Base-by-base conservation (phyloP, 805 yeast genomes). In the Kuraishia capsulata region DNA sequence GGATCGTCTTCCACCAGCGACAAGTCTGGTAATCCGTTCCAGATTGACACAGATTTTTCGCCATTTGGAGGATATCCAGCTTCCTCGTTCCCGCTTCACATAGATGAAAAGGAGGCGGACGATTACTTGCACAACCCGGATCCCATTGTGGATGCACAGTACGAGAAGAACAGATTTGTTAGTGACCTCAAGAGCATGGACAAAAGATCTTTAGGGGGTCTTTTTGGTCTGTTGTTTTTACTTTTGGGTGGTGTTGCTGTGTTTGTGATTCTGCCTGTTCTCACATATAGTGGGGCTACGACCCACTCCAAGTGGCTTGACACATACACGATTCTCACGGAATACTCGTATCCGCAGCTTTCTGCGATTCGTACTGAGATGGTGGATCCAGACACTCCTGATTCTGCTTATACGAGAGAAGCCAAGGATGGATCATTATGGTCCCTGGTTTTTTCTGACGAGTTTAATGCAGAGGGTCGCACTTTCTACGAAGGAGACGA, bases 21-120 rank as follows among this genome's bases (percentile, higher is more conserved):
- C n/a, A 24, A 32, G 11, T 33, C 39, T 11, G 14, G 41, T 3
- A 59, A 65, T 40, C 74, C 74, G 11, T 68, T 68, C 46, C 42
- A 69, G 35, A 67, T 65, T 30, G 78, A 70, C 50, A 71, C 78
- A 18, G 92, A 82, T 51, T 78, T 79, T 47, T 76, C 84, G 35
- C 98, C 97, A 3, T 90, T 90, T 62, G 98, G 97, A 37, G 97
- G 97, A 13, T 90, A 85, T 59, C 97, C 98, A 1, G 94, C 96
- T 6, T 70, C 88, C 14, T 78, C 87, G 4, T 90, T 90, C 64
- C 98, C 98, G 1, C 65, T 90, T 41, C 81, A 75, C 49, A 78
- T 92, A 45, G 96, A 90, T 42, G 97, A 90, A 49, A 86, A 86
- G 60, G 98, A 90, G 60, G 81, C 84, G 8, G 98, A 90, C 62